These are phyloP conservation scores for Neurospora tetrasperma DNA, from an alignment of 495 filamentous ascomycete species.

Conservation along the genomic window DNA sequence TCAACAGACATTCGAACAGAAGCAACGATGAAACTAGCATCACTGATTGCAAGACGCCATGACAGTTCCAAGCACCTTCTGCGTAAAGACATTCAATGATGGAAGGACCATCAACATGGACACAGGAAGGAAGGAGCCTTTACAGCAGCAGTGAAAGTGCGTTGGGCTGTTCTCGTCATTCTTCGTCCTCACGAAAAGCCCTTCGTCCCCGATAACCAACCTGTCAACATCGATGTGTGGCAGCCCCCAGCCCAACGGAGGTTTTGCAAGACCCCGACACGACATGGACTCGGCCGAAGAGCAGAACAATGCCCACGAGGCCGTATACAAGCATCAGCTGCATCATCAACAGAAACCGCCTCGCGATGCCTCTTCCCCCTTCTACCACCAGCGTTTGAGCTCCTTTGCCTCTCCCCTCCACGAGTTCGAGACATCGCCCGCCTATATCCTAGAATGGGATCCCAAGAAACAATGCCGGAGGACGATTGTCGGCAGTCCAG, in stretches of 20 bases:
- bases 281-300: not conserved
- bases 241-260: not conserved
- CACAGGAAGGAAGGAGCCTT: not conserved
- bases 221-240: not conserved
- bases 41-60: not conserved
- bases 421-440: not conserved
- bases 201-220: not conserved
- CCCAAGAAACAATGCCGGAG: not conserved
- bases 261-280: not conserved
- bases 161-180: not conserved
- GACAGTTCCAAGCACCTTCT: not conserved
- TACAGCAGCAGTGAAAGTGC: not conserved
- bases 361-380: not conserved
- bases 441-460: slow-evolving; percentile 2
- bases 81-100: not conserved
- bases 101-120: not conserved
- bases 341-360: not conserved
- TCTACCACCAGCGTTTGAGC: not conserved
- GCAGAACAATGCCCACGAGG: not conserved
- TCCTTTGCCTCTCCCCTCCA: not conserved
- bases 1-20: not conserved
- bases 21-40: not conserved
- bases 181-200: not conserved
- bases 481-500: not conserved
- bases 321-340: not conserved